A percentile compares a stretch with the other conserved stretches of the same genome.
Conservation (phyloP, 2,329 filamentous ascomycete species). For the Aspergillus proliferans region DNA sequence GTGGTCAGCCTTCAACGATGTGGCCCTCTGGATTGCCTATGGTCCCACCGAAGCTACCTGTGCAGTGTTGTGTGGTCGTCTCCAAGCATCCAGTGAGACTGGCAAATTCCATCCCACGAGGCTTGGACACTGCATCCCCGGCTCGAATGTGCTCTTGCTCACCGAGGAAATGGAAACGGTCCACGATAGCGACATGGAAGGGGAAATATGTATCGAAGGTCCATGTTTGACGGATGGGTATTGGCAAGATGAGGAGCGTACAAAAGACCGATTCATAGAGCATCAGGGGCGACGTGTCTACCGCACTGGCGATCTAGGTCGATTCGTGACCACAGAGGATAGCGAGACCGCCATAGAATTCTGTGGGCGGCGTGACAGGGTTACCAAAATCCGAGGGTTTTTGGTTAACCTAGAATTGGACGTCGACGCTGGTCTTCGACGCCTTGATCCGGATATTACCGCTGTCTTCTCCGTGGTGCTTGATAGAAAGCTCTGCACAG, state of each 20-base stretch:
- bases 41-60: conserved; percentile 11
- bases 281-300: conserved; percentile 13
- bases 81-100: conserved; percentile 3
- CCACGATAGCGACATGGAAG: conserved; percentile 5
- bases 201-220: conserved; percentile 19
- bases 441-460: conserved; percentile 7
- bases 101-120: conserved; percentile 8
- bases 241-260: conserved; percentile 11
- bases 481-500: conserved; percentile 1
- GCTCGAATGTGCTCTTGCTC: conserved; percentile 6
- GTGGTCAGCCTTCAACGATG: conserved; percentile 2
- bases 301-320: conserved; percentile 13
- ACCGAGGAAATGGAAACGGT: conserved; percentile 2
- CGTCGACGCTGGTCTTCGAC: conserved; percentile 21
- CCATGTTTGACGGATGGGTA: conserved; percentile 18
- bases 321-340: background rate
- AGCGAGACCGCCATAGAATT: conserved; percentile 15
- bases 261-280: conserved; percentile 11
- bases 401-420: conserved; percentile 31
- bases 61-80: conserved; percentile 4
- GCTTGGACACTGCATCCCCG: background rate
- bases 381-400: conserved; percentile 32
- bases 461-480: conserved; percentile 8
- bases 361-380: conserved; percentile 20
- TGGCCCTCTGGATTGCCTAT: conserved; percentile 10